phyloP scores from a whole-genome alignment of 2,329 filamentous ascomycete species.

The Alternaria tenuissima region DNA sequence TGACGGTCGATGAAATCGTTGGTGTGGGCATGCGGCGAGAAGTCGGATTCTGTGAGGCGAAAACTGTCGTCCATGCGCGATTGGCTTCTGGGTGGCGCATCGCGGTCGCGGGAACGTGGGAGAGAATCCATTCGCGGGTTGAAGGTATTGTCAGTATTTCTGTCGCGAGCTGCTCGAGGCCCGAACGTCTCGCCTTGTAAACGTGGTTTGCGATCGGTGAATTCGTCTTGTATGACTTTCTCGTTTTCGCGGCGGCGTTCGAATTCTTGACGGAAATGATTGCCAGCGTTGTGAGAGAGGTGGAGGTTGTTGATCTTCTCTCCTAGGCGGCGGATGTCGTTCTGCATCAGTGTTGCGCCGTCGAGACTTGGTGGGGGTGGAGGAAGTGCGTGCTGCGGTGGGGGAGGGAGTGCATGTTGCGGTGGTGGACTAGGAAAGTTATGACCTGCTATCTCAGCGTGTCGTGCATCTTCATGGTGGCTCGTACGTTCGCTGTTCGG shows the following conservation, averaged over 20 bases:
- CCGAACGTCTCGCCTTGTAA: conserved; percentile 16
- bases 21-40: conserved; percentile 2
- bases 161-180: background rate
- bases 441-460: conserved; percentile 5
- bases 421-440: conserved; percentile 15
- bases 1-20: background rate
- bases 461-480: background rate
- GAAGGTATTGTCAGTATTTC: background rate
- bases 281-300: conserved; percentile 18
- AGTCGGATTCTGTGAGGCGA: conserved; percentile 12
- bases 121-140: conserved; percentile 16
- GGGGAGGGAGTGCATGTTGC: conserved; percentile 16
- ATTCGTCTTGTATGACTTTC: conserved; percentile 38
- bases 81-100: conserved; percentile 1
- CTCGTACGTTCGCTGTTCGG: conserved; percentile 1
- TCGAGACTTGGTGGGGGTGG: conserved; percentile 25
- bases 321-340: conserved; percentile 41
- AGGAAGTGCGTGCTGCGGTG: conserved; percentile 20
- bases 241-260: conserved; percentile 40
- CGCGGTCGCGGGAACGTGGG: conserved; percentile 3
- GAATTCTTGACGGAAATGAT: conserved; percentile 24
- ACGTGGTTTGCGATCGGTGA: conserved; percentile 25
- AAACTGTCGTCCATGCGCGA: conserved; percentile 11
- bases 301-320: conserved; percentile 46
- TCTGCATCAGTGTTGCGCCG: conserved; percentile 32